Conservation (phyloP, 176 grass and related monocot species). For the Hordeum marinum region DNA sequence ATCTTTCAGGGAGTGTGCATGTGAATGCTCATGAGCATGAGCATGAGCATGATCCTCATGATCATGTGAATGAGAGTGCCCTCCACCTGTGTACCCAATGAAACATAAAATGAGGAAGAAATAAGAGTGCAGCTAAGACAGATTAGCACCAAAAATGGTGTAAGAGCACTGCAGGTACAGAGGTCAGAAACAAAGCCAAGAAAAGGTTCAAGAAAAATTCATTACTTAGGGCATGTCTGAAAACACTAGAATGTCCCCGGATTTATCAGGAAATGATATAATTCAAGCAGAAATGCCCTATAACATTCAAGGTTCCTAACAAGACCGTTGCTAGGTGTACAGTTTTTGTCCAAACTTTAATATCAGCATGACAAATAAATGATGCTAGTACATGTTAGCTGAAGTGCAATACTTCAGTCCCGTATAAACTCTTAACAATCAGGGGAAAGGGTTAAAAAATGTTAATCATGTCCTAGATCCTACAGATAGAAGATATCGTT, state of each 20-base stretch:
- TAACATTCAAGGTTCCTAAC: neutral
- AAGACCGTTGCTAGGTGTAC: neutral
- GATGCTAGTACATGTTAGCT: neutral
- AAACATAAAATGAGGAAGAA: constrained; percentile 16
- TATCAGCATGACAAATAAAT: neutral
- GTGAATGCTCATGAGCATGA: constrained; percentile 67
- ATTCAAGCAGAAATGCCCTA: neutral
- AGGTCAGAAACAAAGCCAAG: neutral
- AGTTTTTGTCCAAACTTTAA: neutral
- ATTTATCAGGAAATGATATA: neutral
- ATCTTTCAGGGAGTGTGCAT: constrained; percentile 92
- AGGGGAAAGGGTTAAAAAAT: neutral
- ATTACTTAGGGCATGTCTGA: neutral
- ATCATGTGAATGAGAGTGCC: constrained; percentile 64
- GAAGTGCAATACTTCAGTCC: neutral
- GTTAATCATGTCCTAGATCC: neutral
- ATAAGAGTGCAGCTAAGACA: neutral
- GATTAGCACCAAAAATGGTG: neutral
- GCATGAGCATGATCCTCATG: constrained; percentile 57
- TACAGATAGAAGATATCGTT: neutral
- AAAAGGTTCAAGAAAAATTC: neutral
- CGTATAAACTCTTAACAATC: neutral
- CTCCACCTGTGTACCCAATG: constrained; percentile 56
- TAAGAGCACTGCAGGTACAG: neutral
- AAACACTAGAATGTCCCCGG: neutral